phyloP scores from a whole-genome alignment of 768 basidiomycete species.

The Boletus sp. region DNA sequence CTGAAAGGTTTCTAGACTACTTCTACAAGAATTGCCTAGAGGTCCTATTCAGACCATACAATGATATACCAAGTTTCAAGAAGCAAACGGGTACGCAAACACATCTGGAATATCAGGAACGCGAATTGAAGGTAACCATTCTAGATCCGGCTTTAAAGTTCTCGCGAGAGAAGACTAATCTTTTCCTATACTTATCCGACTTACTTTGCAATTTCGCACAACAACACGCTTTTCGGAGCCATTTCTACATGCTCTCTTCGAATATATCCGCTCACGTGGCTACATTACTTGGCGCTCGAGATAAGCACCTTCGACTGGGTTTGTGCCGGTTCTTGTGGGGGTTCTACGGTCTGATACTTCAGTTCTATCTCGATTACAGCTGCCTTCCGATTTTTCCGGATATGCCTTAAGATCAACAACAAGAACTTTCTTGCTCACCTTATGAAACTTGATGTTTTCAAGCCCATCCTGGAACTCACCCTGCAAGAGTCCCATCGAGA shows the following conservation, averaged over 20 bases:
- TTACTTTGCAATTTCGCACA: slow-evolving; percentile 82
- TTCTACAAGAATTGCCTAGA: slow-evolving; percentile 84
- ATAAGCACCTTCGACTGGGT: slow-evolving; percentile 94
- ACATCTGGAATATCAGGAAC: neutral
- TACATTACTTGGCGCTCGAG: slow-evolving; percentile 71
- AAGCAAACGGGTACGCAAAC: slow-evolving; percentile 39
- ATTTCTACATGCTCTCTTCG: slow-evolving; percentile 84
- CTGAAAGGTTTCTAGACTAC: slow-evolving; percentile 88
- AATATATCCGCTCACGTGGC: slow-evolving; percentile 73
- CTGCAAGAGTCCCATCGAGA: slow-evolving; percentile 79
- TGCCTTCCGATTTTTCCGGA: slow-evolving; percentile 88
- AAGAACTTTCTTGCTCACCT: slow-evolving; percentile 69
- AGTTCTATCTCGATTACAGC: slow-evolving; percentile 43
- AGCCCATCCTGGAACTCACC: slow-evolving; percentile 82
- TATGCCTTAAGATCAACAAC: slow-evolving; percentile 80
- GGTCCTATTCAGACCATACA: slow-evolving; percentile 78
- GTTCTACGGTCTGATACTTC: slow-evolving; percentile 12
- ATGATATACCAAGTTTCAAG: slow-evolving; percentile 68
- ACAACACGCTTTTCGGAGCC: slow-evolving; percentile 89
- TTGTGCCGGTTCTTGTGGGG: slow-evolving; percentile 27
- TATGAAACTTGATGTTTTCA: slow-evolving; percentile 79
- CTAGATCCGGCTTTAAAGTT: slow-evolving; percentile 53
- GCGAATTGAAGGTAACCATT: neutral
- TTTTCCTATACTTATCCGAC: slow-evolving; percentile 88
- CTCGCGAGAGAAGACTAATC: slow-evolving; percentile 73